phyloP scores from a whole-genome alignment of 257 asterid species.

The Solanum acaule region DNA sequence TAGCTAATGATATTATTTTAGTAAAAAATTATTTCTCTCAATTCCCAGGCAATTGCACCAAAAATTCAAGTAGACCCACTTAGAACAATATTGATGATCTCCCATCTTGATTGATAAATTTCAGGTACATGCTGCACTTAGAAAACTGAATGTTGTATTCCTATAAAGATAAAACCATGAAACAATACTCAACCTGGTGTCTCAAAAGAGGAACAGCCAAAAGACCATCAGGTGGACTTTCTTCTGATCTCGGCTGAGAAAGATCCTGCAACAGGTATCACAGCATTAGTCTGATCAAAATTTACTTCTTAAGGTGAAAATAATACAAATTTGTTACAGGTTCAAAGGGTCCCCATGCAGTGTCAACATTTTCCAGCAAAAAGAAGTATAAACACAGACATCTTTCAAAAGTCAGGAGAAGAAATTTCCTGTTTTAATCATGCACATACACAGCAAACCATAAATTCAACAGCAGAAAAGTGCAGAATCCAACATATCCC shows the following conservation, averaged over 20 bases:
- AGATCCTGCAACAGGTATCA: slow-evolving; percentile 29
- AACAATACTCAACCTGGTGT: slow-evolving; percentile 45
- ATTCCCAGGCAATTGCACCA: not conserved
- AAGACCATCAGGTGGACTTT: slow-evolving; percentile 69
- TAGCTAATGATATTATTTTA: not conserved
- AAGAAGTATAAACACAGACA: not conserved
- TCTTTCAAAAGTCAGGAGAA: not conserved
- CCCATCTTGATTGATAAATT: not conserved
- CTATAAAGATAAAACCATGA: not conserved
- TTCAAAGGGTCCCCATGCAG: not conserved
- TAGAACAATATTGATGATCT: not conserved
- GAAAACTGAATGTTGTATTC: not conserved
- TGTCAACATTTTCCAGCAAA: not conserved
- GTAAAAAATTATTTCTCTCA: not conserved
- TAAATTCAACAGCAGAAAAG: not conserved
- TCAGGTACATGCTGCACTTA: not conserved
- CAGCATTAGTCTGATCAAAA: not conserved
- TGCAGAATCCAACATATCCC: not conserved
- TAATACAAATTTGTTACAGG: not conserved
- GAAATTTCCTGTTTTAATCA: not conserved
- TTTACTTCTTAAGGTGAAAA: not conserved
- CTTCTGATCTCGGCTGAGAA: slow-evolving; percentile 75
- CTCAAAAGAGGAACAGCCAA: slow-evolving; percentile 76
- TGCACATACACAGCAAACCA: not conserved
- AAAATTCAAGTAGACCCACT: not conserved